Base-by-base conservation (phyloP, 306 rosid species). In the Trichosanthes truncata region DNA sequence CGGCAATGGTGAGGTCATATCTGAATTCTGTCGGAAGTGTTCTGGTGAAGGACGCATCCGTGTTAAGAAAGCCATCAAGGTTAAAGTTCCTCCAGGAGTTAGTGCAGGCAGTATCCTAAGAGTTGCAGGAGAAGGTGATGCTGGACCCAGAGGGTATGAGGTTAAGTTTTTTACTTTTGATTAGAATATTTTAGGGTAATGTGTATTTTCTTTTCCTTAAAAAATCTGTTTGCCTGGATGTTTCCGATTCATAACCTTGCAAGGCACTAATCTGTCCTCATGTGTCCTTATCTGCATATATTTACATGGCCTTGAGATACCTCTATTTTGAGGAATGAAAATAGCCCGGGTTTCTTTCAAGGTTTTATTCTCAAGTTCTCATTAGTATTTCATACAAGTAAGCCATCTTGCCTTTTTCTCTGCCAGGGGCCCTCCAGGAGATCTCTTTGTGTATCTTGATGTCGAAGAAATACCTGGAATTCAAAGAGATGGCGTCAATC, bases 61-160 rank as follows among this genome's bases (percentile, higher is more conserved):
- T 49, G 85, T 89, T 69, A 95, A 91, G 93, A 93, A 93, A 88
- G 90, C 33, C 78, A 93, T 95, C 66, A 95, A 91, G 87, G 97
- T 95, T 72, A 90, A 91, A 90, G 89, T 95, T 82, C 99, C 99
- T 80, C 93, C 97, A 0, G 99, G 97, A 43, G 97, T 95, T 78
- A 90, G 88, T 76, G 65, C 91, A 26, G 97, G 99, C 87, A 95
- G 97, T 84, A 90, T 95, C 84, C 87, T 93, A 40, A 93, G 99
- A 89, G 97, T 95, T 84, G 80, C 88, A 62, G 93, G 99, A 84
- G 99, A 95, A 86, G 99, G 97, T 76, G 97, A 91, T 81, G 91
- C 92, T 33, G 97, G 97, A 82, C 97, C 94, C 48, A 90, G 78
- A 88, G 99, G 97, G 97, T 95, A 93, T 78, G 97, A 73, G 31